Percentiles rank a stretch among this genome's conserved stretches.
These are phyloP conservation scores for Entomortierella parvispora DNA, from an alignment of 192 early-diverging fungal species.

Conservation along the genomic window DNA sequence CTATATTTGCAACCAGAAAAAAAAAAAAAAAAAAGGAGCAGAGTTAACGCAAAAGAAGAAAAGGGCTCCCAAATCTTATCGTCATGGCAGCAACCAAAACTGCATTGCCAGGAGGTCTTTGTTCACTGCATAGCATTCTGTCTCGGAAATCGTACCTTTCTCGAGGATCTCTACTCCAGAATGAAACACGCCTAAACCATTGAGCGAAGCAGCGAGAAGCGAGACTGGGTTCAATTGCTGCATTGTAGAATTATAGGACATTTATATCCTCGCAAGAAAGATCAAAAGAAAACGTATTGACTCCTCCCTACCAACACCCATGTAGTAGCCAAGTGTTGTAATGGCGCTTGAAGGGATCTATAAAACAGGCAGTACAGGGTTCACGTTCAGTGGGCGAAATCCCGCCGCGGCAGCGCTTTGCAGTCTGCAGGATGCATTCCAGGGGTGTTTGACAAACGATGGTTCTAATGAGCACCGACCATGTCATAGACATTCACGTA, in stretches of 20 bases:
- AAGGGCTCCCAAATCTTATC: too few relatives aligned
- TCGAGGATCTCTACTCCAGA: constrained; percentile 54
- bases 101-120: too few relatives aligned
- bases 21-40: neutral
- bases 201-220: neutral
- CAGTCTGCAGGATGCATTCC: too few relatives aligned
- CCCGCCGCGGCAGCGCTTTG: too few relatives aligned
- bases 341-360: constrained; percentile 49
- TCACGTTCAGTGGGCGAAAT: too few relatives aligned
- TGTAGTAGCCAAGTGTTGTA: constrained; percentile 50
- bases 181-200: constrained; percentile 57
- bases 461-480: constrained; percentile 37
- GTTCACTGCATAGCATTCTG: too few relatives aligned
- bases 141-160: too few relatives aligned
- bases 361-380: neutral
- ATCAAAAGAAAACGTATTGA: too few relatives aligned
- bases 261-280: neutral
- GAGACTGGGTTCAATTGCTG: neutral
- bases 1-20: constrained; percentile 9
- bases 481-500: constrained; percentile 60
- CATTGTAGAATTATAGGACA: neutral
- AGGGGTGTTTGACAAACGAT: too few relatives aligned
- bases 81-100: too few relatives aligned
- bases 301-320: constrained; percentile 45
- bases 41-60: neutral